phyloP scores from a whole-genome alignment of 805 yeast species.

The Candida piceae region DNA sequence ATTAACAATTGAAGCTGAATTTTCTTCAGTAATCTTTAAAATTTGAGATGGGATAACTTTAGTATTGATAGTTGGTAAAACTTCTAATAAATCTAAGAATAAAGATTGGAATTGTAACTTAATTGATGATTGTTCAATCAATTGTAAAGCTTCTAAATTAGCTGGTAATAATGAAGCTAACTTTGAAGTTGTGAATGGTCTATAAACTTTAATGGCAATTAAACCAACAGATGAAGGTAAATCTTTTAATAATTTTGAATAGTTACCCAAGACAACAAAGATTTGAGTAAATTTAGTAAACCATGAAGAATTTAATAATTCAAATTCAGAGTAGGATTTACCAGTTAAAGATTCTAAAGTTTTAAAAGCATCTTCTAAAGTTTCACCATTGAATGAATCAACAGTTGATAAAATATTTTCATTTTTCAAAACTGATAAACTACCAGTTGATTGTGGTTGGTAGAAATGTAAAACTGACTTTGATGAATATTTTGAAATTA shows the following conservation, averaged over 20 bases:
- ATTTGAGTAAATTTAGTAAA: constrained; percentile 31
- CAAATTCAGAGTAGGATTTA: constrained; percentile 34
- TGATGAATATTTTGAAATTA: constrained; percentile 42
- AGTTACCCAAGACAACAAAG: constrained; percentile 60
- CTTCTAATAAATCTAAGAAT: constrained; percentile 68
- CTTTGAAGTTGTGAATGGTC: constrained; percentile 62
- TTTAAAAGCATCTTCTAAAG: constrained; percentile 30
- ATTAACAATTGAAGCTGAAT: constrained; percentile 39
- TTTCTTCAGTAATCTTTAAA: constrained; percentile 35
- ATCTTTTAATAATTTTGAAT: constrained; percentile 17
- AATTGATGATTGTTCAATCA: constrained; percentile 60
- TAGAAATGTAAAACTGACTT: constrained; percentile 73
- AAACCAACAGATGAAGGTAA: constrained; percentile 35
- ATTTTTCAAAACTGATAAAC: constrained; percentile 4
- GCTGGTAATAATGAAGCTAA: constrained; percentile 49
- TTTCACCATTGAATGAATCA: constrained; percentile 22
- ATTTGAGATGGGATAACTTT: constrained; percentile 55
- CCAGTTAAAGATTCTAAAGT: constrained; percentile 25
- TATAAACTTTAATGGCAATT: constrained; percentile 57
- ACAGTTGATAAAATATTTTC: constrained; percentile 6
- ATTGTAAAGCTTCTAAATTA: constrained; percentile 46
- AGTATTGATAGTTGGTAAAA: constrained; percentile 41
- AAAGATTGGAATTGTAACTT: constrained; percentile 36
- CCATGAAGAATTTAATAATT: constrained; percentile 28
- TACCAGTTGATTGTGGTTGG: constrained; percentile 17